phyloP scores from a whole-genome alignment of 768 basidiomycete genomes.

The Lactarius tabidus region DNA sequence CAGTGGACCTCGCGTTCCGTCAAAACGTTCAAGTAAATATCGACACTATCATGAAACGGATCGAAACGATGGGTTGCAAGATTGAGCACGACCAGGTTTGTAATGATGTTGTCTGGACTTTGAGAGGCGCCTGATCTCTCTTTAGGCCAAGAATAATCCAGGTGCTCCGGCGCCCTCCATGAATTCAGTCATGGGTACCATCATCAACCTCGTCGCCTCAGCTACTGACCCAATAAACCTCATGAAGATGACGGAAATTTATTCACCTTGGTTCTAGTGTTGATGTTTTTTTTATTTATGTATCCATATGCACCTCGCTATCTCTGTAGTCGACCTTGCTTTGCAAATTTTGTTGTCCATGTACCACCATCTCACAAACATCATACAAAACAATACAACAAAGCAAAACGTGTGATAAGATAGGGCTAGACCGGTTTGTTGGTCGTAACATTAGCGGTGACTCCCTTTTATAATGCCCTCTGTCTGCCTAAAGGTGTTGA shows the following conservation, averaged over 20 bases:
- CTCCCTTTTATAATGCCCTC: conserved; percentile 48
- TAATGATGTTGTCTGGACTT: conserved; percentile 13
- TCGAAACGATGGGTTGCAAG: conserved; percentile 83
- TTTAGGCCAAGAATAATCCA: conserved; percentile 32
- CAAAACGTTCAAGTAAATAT: conserved; percentile 52
- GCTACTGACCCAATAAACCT: conserved; percentile 86
- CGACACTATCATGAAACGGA: conserved; percentile 72
- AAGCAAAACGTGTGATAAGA: conserved; percentile 10
- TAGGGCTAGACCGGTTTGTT: background rate
- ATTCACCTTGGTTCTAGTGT: conserved; percentile 77
- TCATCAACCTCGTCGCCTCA: conserved; percentile 75
- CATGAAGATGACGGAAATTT: conserved; percentile 80
- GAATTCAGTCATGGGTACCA: conserved; percentile 70
- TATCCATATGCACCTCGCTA: conserved; percentile 8
- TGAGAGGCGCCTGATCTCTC: background rate
- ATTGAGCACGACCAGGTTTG: conserved; percentile 76
- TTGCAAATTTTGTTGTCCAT: conserved; percentile 15
- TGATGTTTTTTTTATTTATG: conserved; percentile 4
- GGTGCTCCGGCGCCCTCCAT: conserved; percentile 37
- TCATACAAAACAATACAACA: conserved; percentile 22
- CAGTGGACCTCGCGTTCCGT: conserved; percentile 56
- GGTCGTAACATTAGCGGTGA: conserved; percentile 10
- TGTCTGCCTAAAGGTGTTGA: conserved; percentile 68
- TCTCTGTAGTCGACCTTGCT: conserved; percentile 17
- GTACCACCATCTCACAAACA: conserved; percentile 16